Conservation (phyloP, 345 rosid species). For the Bruguiera sexangula region DNA sequence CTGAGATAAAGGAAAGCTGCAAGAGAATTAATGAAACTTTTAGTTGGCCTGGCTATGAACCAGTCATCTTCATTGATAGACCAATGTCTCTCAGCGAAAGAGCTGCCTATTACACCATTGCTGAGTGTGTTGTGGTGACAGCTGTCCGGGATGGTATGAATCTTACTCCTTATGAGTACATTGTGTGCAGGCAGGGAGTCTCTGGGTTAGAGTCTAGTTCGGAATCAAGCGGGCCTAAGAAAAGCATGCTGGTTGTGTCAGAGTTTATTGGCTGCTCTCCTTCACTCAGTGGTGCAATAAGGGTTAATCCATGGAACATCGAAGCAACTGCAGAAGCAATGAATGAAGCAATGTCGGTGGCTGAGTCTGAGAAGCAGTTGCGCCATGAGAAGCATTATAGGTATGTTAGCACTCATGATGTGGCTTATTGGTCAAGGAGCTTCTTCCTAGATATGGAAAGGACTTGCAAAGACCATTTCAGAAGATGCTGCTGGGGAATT, state of each 20-base stretch:
- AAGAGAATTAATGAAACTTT: slow-evolving; percentile 61
- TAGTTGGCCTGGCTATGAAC: slow-evolving; percentile 60
- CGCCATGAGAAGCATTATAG: slow-evolving; percentile 95
- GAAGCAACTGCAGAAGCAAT: slow-evolving; percentile 72
- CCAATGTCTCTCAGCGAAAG: slow-evolving; percentile 58
- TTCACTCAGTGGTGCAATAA: slow-evolving; percentile 74
- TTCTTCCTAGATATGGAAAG: slow-evolving; percentile 76
- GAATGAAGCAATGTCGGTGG: slow-evolving; percentile 68
- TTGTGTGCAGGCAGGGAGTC: slow-evolving; percentile 65
- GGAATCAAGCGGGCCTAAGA: slow-evolving; percentile 41
- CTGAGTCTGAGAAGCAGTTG: slow-evolving; percentile 58
- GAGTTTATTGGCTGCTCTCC: slow-evolving; percentile 88
- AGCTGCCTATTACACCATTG: slow-evolving; percentile 61
- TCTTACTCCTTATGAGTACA: slow-evolving; percentile 70
- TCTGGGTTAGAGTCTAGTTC: slow-evolving; percentile 35
- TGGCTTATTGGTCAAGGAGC: slow-evolving; percentile 71
- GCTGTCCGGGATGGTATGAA: slow-evolving; percentile 88
- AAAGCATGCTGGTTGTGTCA: slow-evolving; percentile 74
- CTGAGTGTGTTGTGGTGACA: slow-evolving; percentile 71
- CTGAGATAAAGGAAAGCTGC: slow-evolving; percentile 54
- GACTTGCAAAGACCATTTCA: slow-evolving; percentile 66
- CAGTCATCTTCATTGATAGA: slow-evolving; percentile 59
- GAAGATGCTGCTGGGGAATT: slow-evolving; percentile 70
- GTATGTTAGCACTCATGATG: slow-evolving; percentile 71
- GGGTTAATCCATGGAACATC: slow-evolving; percentile 70